Percentiles rank a stretch among this genome's conserved stretches.
phyloP scores from a whole-genome alignment of 371 early-diverging fungal species.

The Dichotomocladium elegans region DNA sequence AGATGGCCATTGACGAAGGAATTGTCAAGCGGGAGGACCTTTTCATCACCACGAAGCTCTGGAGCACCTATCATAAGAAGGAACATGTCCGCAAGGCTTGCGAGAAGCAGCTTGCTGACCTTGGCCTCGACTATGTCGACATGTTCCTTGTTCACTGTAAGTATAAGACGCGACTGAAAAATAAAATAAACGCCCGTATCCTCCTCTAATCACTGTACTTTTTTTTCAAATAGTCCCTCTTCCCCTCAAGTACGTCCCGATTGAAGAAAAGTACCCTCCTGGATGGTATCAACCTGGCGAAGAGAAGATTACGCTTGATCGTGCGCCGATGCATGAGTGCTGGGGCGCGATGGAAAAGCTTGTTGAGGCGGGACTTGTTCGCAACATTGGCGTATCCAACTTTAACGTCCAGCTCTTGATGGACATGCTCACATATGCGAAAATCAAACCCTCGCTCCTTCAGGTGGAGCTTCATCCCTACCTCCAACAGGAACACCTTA shows the following conservation, averaged over 20 bases:
- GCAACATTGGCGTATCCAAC: conserved; percentile 57
- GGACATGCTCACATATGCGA: conserved; percentile 48
- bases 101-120: conserved; percentile 47
- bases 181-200: not conserved
- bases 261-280: conserved; percentile 19
- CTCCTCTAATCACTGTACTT: not conserved
- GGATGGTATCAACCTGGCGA: conserved; percentile 24
- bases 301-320: conserved; percentile 16
- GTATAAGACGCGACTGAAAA: not conserved
- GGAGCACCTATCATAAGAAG: conserved; percentile 58
- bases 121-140: conserved; percentile 71
- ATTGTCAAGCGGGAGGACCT: conserved; percentile 54
- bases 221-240: conserved; percentile 15
- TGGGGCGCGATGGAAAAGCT: conserved; percentile 30
- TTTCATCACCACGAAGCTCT: conserved; percentile 76
- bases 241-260: conserved; percentile 23
- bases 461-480: conserved; percentile 73
- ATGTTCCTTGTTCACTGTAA: conserved; percentile 56
- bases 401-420: conserved; percentile 39
- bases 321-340: conserved; percentile 31
- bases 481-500: conserved; percentile 51
- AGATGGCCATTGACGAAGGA: conserved; percentile 43
- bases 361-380: conserved; percentile 19
- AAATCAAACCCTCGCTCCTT: conserved; percentile 40
- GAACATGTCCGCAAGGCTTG: conserved; percentile 48